phyloP scores from a whole-genome alignment of 495 filamentous ascomycete species.

The Penicillium bovifimosum region DNA sequence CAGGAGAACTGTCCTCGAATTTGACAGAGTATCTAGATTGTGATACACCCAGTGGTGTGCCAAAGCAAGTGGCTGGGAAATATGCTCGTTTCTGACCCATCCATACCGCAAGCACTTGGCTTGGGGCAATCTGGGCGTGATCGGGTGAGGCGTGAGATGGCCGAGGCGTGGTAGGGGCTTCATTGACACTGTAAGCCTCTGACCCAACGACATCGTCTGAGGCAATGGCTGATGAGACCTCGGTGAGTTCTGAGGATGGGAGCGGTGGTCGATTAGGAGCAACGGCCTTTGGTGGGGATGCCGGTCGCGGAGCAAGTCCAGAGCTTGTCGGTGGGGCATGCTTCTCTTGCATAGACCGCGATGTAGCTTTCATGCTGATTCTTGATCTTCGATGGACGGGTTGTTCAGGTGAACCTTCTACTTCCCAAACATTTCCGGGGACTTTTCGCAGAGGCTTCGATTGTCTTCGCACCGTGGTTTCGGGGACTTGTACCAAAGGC shows the following conservation, averaged over 20 bases:
- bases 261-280: slow-evolving; percentile 5
- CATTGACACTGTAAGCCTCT: slow-evolving; percentile 5
- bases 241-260: slow-evolving; percentile 15
- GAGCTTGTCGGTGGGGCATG: slow-evolving; percentile 3
- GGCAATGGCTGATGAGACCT: slow-evolving; percentile 6
- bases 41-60: slow-evolving; percentile 33
- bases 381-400: slow-evolving; percentile 24
- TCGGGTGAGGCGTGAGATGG: background rate
- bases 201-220: slow-evolving; percentile 11
- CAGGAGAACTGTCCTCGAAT: slow-evolving; percentile 41
- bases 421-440: slow-evolving; percentile 34
- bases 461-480: slow-evolving; percentile 13
- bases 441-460: slow-evolving; percentile 23
- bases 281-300: slow-evolving; percentile 5
- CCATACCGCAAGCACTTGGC: slow-evolving; percentile 48
- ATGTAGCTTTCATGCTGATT: slow-evolving; percentile 6
- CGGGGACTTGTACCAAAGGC: slow-evolving; percentile 9
- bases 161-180: slow-evolving; percentile 13
- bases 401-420: slow-evolving; percentile 31
- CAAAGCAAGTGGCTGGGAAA: slow-evolving; percentile 47
- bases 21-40: slow-evolving; percentile 40
- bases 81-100: slow-evolving; percentile 45
- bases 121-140: slow-evolving; percentile 30
- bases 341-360: slow-evolving; percentile 10
- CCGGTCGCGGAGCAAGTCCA: slow-evolving; percentile 1